A percentile compares a stretch with the other conserved stretches of the same genome.
These are phyloP conservation scores for Sporothrix inflata DNA, from an alignment of 2,329 filamentous ascomycete species.

Conservation along the genomic window DNA sequence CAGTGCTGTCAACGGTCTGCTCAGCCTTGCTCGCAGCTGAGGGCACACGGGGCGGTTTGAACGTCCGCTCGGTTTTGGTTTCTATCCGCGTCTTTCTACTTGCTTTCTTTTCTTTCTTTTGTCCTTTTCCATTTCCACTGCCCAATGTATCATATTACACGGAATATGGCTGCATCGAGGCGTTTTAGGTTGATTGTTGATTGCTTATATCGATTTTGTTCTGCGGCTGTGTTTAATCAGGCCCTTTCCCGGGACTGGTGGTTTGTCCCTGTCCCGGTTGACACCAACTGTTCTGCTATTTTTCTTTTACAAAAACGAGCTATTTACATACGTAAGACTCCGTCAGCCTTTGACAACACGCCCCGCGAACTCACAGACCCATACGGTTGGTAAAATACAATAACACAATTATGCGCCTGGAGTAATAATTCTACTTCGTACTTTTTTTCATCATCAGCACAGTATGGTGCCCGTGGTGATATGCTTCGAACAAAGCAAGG, in stretches of 20 bases:
- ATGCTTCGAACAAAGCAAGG: too few relatives aligned
- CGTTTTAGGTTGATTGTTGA: neutral
- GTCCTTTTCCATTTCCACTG: neutral
- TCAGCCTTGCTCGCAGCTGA: constrained; percentile 44
- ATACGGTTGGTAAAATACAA: too few relatives aligned
- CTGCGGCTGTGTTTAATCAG: neutral
- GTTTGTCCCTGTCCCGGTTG: too few relatives aligned
- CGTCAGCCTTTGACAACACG: too few relatives aligned
- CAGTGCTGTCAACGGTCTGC: constrained; percentile 56
- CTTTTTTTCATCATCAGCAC: too few relatives aligned
- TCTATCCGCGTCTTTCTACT: neutral
- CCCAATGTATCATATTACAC: constrained; percentile 6
- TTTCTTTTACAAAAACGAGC: neutral
- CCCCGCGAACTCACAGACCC: too few relatives aligned
- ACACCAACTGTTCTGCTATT: neutral
- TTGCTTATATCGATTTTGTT: neutral
- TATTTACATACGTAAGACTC: too few relatives aligned
- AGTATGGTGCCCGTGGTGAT: too few relatives aligned
- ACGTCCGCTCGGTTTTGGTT: neutral
- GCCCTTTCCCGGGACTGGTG: neutral
- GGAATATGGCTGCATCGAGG: constrained; percentile 9
- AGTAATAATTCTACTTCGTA: too few relatives aligned
- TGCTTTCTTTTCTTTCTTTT: constrained; percentile 23
- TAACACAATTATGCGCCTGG: too few relatives aligned
- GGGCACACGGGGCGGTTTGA: too few relatives aligned